Conservation (phyloP, 148 eudicot species). For the Camellia japonica region DNA sequence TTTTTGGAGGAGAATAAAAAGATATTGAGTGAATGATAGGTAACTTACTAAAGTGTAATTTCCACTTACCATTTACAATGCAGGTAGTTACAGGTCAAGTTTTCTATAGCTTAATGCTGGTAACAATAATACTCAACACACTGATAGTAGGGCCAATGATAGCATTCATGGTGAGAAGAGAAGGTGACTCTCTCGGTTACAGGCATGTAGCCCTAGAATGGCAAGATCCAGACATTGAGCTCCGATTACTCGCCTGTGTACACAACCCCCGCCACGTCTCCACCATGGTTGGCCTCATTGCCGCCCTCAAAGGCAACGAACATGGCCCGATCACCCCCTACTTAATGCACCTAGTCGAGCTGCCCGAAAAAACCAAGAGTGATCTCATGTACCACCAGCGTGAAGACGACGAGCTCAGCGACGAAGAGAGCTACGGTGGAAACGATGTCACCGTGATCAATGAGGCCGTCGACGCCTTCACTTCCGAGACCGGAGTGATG, state of each 20-base stretch:
- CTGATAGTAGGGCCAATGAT: slow-evolving; percentile 60
- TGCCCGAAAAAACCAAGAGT: slow-evolving; percentile 56
- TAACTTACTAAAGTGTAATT: too few species aligned
- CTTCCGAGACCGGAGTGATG: slow-evolving; percentile 54
- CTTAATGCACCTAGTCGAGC: slow-evolving; percentile 77
- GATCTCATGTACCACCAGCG: slow-evolving; percentile 66
- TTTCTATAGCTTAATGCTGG: slow-evolving; percentile 57
- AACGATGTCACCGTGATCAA: slow-evolving; percentile 83
- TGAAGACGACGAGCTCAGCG: slow-evolving; percentile 86
- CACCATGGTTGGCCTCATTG: slow-evolving; percentile 63
- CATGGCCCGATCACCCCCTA: slow-evolving; percentile 70
- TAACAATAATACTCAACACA: slow-evolving; percentile 53
- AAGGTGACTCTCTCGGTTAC: slow-evolving; percentile 45
- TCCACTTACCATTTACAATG: slow-evolving; percentile 9
- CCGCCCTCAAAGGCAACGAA: slow-evolving; percentile 61
- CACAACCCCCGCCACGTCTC: slow-evolving; percentile 78
- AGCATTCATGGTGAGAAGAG: slow-evolving; percentile 50
- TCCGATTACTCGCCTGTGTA: slow-evolving; percentile 73
- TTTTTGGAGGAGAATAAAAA: too few species aligned
- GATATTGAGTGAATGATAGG: too few species aligned
- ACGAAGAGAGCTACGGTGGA: slow-evolving; percentile 80
- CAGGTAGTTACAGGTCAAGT: slow-evolving; percentile 37
- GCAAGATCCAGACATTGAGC: slow-evolving; percentile 66
- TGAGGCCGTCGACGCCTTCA: slow-evolving; percentile 57
- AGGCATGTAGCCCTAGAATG: slow-evolving; percentile 56